These are phyloP conservation scores for Cryphonectria carpinicola DNA, from an alignment of 2,329 filamentous ascomycete genomes.

Conservation along the genomic window DNA sequence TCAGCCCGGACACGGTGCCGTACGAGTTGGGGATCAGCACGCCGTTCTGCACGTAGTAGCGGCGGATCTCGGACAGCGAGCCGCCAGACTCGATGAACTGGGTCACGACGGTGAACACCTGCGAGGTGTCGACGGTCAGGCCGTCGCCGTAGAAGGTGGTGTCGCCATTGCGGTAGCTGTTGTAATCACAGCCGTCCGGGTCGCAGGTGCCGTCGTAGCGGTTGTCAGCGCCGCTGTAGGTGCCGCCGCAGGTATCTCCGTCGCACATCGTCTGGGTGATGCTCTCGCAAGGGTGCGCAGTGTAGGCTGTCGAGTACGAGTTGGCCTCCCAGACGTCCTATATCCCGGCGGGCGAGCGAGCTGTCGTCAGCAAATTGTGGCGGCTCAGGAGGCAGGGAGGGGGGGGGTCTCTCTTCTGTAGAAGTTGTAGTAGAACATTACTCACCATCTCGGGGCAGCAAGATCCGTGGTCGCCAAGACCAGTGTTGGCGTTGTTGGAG, in stretches of 20 bases:
- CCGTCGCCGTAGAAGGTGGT: constrained; percentile 63
- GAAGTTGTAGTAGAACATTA: accelerated
- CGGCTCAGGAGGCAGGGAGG: constrained; percentile 30
- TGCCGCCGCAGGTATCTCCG: constrained; percentile 56
- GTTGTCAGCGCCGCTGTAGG: constrained; percentile 45
- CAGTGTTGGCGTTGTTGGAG: constrained; percentile 57
- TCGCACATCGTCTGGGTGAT: constrained; percentile 55
- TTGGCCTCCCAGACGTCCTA: constrained; percentile 62
- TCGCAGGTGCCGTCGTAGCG: constrained; percentile 69
- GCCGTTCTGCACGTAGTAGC: constrained; percentile 68
- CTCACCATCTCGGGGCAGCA: constrained; percentile 65
- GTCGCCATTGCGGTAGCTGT: constrained; percentile 69
- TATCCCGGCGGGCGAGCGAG: neutral
- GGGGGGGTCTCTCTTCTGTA: neutral
- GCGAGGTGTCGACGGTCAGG: constrained; percentile 61
- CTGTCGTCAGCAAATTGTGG: neutral
- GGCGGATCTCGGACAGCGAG: constrained; percentile 62
- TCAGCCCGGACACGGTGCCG: constrained; percentile 43
- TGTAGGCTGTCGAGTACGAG: constrained; percentile 65
- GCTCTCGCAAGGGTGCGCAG: constrained; percentile 65
- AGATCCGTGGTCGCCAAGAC: constrained; percentile 54
- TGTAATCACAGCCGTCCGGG: constrained; percentile 73
- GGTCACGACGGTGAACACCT: constrained; percentile 67
- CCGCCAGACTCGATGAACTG: constrained; percentile 61
- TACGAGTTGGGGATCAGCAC: constrained; percentile 59